A percentile compares a stretch with the other conserved stretches of the same genome.
Evolutionary conservation across 2,329 filamentous ascomycete genomes (phyloP).

Genomic region (Aureobasidium lini): DNA sequence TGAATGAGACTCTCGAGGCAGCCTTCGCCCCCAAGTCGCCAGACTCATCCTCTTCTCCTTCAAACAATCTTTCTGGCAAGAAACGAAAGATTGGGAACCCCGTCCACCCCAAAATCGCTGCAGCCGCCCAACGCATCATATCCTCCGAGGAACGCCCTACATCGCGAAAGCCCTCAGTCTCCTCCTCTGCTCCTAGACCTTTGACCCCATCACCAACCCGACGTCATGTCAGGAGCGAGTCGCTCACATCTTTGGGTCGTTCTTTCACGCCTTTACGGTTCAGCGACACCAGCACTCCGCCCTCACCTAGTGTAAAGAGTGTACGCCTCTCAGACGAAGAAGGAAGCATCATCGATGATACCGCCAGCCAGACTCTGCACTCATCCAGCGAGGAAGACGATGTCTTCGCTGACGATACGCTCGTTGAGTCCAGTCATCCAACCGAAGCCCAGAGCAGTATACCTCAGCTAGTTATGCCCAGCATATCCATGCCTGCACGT

Average conservation of each 20-base stretch:
- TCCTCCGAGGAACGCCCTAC: slow-evolving; percentile 22
- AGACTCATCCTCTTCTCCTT: slow-evolving; percentile 17
- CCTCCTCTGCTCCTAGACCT: slow-evolving; percentile 21
- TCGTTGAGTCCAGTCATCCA: slow-evolving; percentile 21
- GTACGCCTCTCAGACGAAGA: slow-evolving; percentile 53
- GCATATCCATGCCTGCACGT: slow-evolving; percentile 80
- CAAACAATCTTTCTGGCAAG: slow-evolving; percentile 16
- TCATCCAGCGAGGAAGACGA: slow-evolving; percentile 50
- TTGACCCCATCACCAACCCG: slow-evolving; percentile 22
- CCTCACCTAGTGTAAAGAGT: slow-evolving; percentile 52
- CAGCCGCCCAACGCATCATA: slow-evolving; percentile 28
- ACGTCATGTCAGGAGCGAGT: slow-evolving; percentile 23
- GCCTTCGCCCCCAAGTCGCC: slow-evolving; percentile 28
- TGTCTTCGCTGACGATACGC: slow-evolving; percentile 35
- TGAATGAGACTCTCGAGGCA: slow-evolving; percentile 45
- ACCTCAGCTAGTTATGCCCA: slow-evolving; percentile 95
- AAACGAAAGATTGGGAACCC: slow-evolving; percentile 28
- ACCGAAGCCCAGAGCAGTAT: slow-evolving; percentile 28
- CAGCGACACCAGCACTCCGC: slow-evolving; percentile 50
- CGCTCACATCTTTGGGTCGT: slow-evolving; percentile 26
- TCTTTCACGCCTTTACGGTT: slow-evolving; percentile 42
- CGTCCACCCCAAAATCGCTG: slow-evolving; percentile 28
- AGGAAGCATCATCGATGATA: slow-evolving; percentile 45
- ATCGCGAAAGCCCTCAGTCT: slow-evolving; percentile 16
- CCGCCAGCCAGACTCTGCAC: slow-evolving; percentile 47